Percentiles rank a stretch among this genome's conserved stretches.
These are phyloP conservation scores for Phytophthora crassamura DNA, from an alignment of 352 stramenopile genomes.

Conservation along the genomic window DNA sequence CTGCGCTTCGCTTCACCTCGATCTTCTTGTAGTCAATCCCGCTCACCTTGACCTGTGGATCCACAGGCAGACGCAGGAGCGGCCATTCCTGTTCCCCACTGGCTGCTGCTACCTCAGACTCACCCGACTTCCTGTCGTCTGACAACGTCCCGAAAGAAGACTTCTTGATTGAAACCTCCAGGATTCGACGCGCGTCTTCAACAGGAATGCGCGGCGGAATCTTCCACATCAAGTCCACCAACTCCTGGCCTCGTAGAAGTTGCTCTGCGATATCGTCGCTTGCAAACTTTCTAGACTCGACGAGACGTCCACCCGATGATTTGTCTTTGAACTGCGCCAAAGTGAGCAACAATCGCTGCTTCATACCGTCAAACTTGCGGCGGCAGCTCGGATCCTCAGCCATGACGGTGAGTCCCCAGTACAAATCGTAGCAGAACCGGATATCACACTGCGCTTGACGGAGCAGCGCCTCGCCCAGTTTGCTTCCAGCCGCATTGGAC, in stretches of 20 bases:
- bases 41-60: constrained; percentile 73
- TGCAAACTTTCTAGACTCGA: constrained; percentile 35
- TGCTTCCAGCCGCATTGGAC: constrained; percentile 64
- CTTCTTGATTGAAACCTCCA: constrained; percentile 58
- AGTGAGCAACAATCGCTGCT: constrained; percentile 77
- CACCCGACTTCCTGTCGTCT: constrained; percentile 9
- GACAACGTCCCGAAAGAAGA: constrained; percentile 44
- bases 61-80: constrained; percentile 71
- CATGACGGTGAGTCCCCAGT: constrained; percentile 87
- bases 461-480: constrained; percentile 72
- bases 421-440: constrained; percentile 87
- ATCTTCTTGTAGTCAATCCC: constrained; percentile 78
- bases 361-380: constrained; percentile 85
- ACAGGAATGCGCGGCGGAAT: constrained; percentile 75
- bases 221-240: constrained; percentile 86
- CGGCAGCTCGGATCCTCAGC: constrained; percentile 76
- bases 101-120: not conserved
- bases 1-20: constrained; percentile 83
- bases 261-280: constrained; percentile 78
- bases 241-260: constrained; percentile 83
- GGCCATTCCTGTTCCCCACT: constrained; percentile 23
- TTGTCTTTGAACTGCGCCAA: constrained; percentile 73
- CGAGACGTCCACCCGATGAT: constrained; percentile 44
- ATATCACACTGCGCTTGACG: constrained; percentile 81
- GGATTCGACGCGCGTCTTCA: constrained; percentile 57